Conservation (phyloP, 225 moss, liverwort and hornwort species). For the Pleurozium schreberi region DNA sequence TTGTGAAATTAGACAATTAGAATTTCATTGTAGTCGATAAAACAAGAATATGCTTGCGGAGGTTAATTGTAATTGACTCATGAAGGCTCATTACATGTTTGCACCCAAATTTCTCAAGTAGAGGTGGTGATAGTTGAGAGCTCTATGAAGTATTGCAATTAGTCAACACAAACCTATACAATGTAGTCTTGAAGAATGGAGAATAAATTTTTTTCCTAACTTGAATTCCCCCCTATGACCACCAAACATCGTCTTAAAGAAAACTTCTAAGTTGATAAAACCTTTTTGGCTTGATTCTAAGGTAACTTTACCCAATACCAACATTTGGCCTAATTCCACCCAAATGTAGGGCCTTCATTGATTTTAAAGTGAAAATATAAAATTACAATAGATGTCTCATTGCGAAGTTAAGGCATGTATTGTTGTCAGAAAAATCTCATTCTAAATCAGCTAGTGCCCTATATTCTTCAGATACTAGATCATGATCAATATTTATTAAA, state of each 20-base stretch:
- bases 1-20: too few species aligned
- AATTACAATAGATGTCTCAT: too few species aligned
- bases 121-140: too few species aligned
- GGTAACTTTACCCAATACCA: not conserved
- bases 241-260: too few species aligned
- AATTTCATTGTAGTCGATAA: too few species aligned
- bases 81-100: not conserved
- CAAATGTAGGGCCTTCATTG: not conserved
- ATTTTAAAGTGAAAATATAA: too few species aligned
- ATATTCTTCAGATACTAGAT: not conserved
- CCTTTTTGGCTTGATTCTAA: too few species aligned
- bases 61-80: not conserved
- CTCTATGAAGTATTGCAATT: too few species aligned
- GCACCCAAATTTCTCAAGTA: accelerated
- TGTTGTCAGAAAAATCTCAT: not conserved
- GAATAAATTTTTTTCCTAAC: too few species aligned
- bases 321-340: not conserved
- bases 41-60: not conserved
- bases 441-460: not conserved
- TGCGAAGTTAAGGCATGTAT: not conserved
- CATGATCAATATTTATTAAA: accelerated
- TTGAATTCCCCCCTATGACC: too few species aligned
- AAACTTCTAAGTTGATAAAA: too few species aligned
- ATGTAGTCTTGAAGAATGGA: accelerated
- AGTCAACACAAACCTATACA: too few species aligned